A percentile compares a stretch with the other conserved stretches of the same genome.
phyloP scores from a whole-genome alignment of 768 basidiomycete species.

The Phanerochaete carnosa region DNA sequence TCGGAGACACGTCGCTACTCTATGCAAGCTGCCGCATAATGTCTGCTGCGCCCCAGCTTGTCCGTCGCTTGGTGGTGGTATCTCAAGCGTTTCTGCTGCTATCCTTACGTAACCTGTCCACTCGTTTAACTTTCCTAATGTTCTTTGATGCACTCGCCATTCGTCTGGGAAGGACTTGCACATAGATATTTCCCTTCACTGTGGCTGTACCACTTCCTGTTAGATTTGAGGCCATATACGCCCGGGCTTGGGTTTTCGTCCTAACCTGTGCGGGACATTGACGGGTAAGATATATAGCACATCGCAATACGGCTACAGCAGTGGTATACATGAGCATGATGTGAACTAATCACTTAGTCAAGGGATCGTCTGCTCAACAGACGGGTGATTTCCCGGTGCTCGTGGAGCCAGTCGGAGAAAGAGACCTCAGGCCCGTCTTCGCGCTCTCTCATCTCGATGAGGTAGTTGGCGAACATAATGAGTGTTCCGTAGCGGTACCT shows the following conservation, averaged over 20 bases:
- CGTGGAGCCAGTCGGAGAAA: conserved; percentile 81
- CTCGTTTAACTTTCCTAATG: conserved; percentile 1
- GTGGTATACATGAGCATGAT: neutral
- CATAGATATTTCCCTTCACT: conserved; percentile 4
- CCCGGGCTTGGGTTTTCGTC: neutral
- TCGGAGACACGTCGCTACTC: neutral
- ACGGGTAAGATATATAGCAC: neutral
- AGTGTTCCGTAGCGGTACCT: conserved; percentile 88
- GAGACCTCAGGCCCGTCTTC: conserved; percentile 40
- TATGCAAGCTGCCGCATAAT: conserved; percentile 1
- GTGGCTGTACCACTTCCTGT: neutral
- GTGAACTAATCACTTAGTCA: conserved; percentile 40
- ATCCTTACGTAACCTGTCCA: neutral
- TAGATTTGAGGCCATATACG: neutral
- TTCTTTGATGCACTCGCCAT: neutral
- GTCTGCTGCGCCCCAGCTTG: neutral
- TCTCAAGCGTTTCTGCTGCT: neutral
- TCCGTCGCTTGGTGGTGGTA: neutral
- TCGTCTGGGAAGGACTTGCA: conserved; percentile 5
- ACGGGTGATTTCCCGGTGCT: conserved; percentile 82
- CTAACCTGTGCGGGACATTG: neutral
- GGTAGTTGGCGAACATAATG: conserved; percentile 93
- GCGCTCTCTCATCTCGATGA: conserved; percentile 64
- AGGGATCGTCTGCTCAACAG: conserved; percentile 65
- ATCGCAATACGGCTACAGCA: neutral